Evolutionary conservation across 2,329 filamentous ascomycete genomes (phyloP), one percentile per base, ranked within the genome.

Genomic region (Daldinia sp.): DNA sequence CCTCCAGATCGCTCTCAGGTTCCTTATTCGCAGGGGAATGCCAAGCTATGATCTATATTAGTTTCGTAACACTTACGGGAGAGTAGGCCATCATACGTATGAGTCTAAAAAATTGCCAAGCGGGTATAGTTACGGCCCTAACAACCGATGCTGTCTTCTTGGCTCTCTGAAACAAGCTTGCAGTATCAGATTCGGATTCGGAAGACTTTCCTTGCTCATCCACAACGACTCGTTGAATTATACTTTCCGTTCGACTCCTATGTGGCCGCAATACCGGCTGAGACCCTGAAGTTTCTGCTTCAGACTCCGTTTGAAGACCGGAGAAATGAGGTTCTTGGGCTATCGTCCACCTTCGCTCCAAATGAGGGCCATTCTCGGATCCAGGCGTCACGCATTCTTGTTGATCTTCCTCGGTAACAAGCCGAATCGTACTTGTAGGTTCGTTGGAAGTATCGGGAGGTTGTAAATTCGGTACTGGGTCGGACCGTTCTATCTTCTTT

Each of bases 51-150:
- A 61, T 41, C 13, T 50, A 66, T 72, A 25, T 82, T 75, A 81
- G 80, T 66, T 66, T 54, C 35, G 15, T 23, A 13, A 10, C 35
- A 4, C 2, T 21, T 41, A 35, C 19, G 13, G 8, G 48, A 51
- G 27, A 17, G n/a, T 13, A 35, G 30, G 30, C 21, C 30, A 19
- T 41, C 90, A 79, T 80, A 93, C 91, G 94, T 71, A 97, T 93
- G 23, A 98, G 81, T 72, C 91, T 93, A 78, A 97, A 98, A 73
- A 98, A 97, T 72, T 97, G 94, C 93, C 94, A 98, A 1, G 95
- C 95, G 34, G 94, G 94, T 81, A 98, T 97, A 61, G 94, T 89
- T 11, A 98, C 91, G 71, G 96, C 94, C 73, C 94, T 97, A 69
- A 79, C 82, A 58, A 83, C 81, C 1, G 83, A 85, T 69, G 81